These are phyloP conservation scores for Candida railenensis DNA, from an alignment of 805 yeast genomes.

Conservation along the genomic window DNA sequence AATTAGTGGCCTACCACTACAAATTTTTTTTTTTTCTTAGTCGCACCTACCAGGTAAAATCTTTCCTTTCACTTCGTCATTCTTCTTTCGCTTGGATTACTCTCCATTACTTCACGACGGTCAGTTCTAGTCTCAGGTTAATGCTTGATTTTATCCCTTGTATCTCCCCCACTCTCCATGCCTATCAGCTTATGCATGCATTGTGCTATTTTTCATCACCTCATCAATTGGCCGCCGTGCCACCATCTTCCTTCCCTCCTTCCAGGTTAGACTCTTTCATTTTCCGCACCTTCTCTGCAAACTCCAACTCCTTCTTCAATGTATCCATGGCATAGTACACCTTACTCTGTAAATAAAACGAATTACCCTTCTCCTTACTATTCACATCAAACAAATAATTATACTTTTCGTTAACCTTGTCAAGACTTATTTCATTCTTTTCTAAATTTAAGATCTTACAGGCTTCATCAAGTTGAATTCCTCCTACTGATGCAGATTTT, in stretches of 20 bases:
- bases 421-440: slow-evolving; percentile 49
- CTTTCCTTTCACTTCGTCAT: too few species aligned
- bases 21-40: too few species aligned
- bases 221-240: neutral
- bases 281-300: slow-evolving; percentile 44
- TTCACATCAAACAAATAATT: slow-evolving; percentile 83
- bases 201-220: neutral
- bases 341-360: slow-evolving; percentile 90
- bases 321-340: slow-evolving; percentile 94
- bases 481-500: slow-evolving; percentile 61
- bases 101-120: too few species aligned
- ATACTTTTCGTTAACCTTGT: slow-evolving; percentile 67
- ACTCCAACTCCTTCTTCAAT: slow-evolving; percentile 72
- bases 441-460: slow-evolving; percentile 86
- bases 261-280: slow-evolving; percentile 15
- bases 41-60: too few species aligned
- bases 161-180: too few species aligned
- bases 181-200: neutral
- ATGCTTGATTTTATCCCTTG: too few species aligned
- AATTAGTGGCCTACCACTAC: too few species aligned
- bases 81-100: too few species aligned
- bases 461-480: slow-evolving; percentile 85
- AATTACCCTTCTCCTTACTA: slow-evolving; percentile 93
- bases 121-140: too few species aligned
- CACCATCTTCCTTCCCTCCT: neutral